Conservation (phyloP, 2,329 filamentous ascomycete genomes). For the Ophiocordyceps polyrhachis-furcata region DNA sequence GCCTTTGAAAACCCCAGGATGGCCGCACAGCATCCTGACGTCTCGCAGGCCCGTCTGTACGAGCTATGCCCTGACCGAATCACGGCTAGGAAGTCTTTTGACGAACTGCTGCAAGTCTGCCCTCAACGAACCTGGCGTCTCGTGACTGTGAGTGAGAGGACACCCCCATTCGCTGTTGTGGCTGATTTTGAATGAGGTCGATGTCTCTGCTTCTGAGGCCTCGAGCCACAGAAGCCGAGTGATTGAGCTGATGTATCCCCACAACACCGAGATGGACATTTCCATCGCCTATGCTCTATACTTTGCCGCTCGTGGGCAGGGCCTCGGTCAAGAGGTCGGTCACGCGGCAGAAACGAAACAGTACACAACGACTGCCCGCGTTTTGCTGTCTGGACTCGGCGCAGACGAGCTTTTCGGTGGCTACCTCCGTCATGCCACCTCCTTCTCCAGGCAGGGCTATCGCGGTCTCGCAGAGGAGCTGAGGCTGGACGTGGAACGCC, state of each 20-base stretch:
- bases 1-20: slow-evolving; percentile 87
- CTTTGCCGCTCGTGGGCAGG: slow-evolving; percentile 68
- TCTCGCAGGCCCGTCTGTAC: slow-evolving; percentile 30
- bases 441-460: slow-evolving; percentile 53
- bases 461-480: slow-evolving; percentile 61
- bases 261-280: slow-evolving; percentile 97
- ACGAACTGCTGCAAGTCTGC: slow-evolving; percentile 54
- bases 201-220: slow-evolving; percentile 66
- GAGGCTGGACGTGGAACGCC: slow-evolving; percentile 62
- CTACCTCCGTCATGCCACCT: slow-evolving; percentile 66
- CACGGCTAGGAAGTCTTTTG: slow-evolving; percentile 63
- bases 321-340: slow-evolving; percentile 19
- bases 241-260: slow-evolving; percentile 66
- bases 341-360: slow-evolving; percentile 8
- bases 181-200: slow-evolving; percentile 28
- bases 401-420: slow-evolving; percentile 94
- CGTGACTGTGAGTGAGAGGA: slow-evolving; percentile 35
- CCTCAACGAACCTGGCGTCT: slow-evolving; percentile 64
- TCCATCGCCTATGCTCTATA: slow-evolving; percentile 91
- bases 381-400: slow-evolving; percentile 79
- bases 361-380: slow-evolving; percentile 56
- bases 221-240: slow-evolving; percentile 49
- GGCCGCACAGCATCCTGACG: slow-evolving; percentile 30
- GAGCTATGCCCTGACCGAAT: slow-evolving; percentile 80
- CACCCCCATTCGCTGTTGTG: neutral